phyloP scores from a whole-genome alignment of 306 rosid species.

The Prunus dulcis region DNA sequence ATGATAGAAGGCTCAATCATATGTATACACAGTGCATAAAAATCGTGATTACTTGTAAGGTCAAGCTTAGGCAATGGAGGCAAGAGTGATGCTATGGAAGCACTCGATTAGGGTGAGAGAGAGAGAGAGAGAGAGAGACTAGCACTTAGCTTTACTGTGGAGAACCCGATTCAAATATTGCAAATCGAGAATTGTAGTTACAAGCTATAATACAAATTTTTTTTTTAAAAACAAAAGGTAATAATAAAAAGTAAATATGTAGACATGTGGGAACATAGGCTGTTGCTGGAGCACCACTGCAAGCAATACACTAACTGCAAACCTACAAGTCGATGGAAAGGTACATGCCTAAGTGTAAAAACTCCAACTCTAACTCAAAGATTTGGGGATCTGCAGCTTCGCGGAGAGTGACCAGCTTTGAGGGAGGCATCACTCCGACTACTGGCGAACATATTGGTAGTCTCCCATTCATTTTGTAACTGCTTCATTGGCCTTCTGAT shows the following conservation, averaged over 20 bases:
- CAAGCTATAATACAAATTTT: slow-evolving; percentile 20
- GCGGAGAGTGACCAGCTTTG: slow-evolving; percentile 3
- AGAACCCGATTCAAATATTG: neutral
- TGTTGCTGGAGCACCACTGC: slow-evolving; percentile 32
- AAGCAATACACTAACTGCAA: slow-evolving; percentile 24
- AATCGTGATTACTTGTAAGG: too few relatives aligned
- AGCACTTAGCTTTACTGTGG: neutral
- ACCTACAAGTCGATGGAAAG: slow-evolving; percentile 28
- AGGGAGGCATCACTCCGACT: slow-evolving; percentile 10
- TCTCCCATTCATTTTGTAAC: slow-evolving; percentile 69
- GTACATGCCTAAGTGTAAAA: slow-evolving; percentile 20
- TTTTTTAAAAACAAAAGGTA: slow-evolving; percentile 1
- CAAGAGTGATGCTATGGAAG: too few relatives aligned
- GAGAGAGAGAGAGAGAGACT: too few relatives aligned
- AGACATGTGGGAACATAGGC: slow-evolving; percentile 16
- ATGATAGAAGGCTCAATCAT: too few relatives aligned
- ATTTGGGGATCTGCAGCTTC: slow-evolving; percentile 14
- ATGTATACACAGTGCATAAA: too few relatives aligned
- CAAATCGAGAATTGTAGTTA: slow-evolving; percentile 1
- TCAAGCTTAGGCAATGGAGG: too few relatives aligned
- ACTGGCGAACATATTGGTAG: slow-evolving; percentile 34
- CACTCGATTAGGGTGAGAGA: too few relatives aligned
- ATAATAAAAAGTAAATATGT: neutral
- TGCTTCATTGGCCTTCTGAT: slow-evolving; percentile 74
- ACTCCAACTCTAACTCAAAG: slow-evolving; percentile 33